Percentiles rank a stretch among this genome's conserved stretches.
phyloP scores from a whole-genome alignment of 208 protist genomes.

The Crithidia sp. region DNA sequence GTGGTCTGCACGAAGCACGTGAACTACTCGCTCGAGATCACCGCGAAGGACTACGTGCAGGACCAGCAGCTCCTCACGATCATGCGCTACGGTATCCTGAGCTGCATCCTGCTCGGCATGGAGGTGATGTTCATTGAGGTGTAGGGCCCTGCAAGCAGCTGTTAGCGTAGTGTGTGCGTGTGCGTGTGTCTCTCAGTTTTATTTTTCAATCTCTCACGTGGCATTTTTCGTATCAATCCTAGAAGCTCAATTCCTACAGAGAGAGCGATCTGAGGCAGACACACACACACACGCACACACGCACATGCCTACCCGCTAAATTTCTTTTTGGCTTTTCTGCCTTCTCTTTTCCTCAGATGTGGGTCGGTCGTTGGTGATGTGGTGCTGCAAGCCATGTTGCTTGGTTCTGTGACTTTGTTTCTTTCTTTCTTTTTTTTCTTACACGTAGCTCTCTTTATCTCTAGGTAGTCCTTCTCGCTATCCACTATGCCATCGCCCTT shows the following conservation, averaged over 20 bases:
- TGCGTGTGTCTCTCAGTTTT: neutral
- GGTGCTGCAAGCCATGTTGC: no score
- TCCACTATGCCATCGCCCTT: neutral
- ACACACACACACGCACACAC: no score
- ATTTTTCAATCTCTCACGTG: no score
- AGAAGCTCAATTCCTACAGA: no score
- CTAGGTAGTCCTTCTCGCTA: neutral
- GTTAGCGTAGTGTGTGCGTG: neutral
- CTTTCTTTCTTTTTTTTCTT: constrained; percentile 8
- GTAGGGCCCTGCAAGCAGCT: constrained; percentile 17
- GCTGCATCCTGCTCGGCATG: constrained; percentile 83
- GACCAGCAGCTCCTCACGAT: constrained; percentile 85
- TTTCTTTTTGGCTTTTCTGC: no score
- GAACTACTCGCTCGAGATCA: constrained; percentile 87
- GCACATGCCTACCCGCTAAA: no score
- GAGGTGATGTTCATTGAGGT: constrained; percentile 88
- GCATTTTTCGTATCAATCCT: no score
- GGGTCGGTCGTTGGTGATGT: no score
- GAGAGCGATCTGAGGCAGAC: no score
- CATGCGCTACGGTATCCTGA: constrained; percentile 85
- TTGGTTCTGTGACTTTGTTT: no score
- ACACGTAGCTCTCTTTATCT: constrained; percentile 5
- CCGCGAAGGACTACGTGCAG: constrained; percentile 91
- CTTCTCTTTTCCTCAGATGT: no score
- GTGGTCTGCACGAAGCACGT: constrained; percentile 85